Evolutionary conservation across 2,329 filamentous ascomycete genomes (phyloP), one percentile per base, ranked within the genome.

Genomic region (Scytalidium lignicola): DNA sequence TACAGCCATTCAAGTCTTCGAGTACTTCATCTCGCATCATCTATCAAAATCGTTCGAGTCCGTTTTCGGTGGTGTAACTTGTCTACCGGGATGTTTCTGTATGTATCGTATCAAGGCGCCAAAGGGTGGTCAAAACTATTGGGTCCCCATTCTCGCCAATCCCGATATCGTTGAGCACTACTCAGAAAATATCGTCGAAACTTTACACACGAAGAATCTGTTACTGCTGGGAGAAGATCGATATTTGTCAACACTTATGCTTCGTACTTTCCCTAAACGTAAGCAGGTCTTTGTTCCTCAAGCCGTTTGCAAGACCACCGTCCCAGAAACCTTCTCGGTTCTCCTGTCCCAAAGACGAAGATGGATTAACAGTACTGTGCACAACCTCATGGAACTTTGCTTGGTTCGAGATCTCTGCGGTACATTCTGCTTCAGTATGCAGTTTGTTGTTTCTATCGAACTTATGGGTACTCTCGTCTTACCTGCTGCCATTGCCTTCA

Each of bases 41-140:
- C 79, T 95, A 62, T 83, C 91, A 63, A 99, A 99, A 72, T 90
- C 92, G 3, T 99, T 99, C 71, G 93, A 99, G 70, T 96, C 91
- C 1, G 88, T 96, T 57, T 99, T 99, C 70, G 93, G 93, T 71
- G 93, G 93, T 86, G 93, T 99, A 53, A 99, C 93, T 56, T 99
- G 93, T 78, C 77, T 99, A 59, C 93, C 93, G 15, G 93, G 93
- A 56, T 99, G 93, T 76, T 99, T 99, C 83, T 96, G 90, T 78
- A 99, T 99, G 95, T 99, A 99, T 75, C 88, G 93, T 63, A 97
- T 99, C 80, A 99, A 99, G 73, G 88, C 93, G 23, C 95, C 93
- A 52, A 99, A 99, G 74, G 93, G 93, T 57, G 92, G 88, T 21
- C 90, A 97, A 67, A 97, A 99, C 74, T 99, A 97, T 73, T 99